phyloP scores from a whole-genome alignment of 768 basidiomycete genomes.

The Fomitopsis pulvina region DNA sequence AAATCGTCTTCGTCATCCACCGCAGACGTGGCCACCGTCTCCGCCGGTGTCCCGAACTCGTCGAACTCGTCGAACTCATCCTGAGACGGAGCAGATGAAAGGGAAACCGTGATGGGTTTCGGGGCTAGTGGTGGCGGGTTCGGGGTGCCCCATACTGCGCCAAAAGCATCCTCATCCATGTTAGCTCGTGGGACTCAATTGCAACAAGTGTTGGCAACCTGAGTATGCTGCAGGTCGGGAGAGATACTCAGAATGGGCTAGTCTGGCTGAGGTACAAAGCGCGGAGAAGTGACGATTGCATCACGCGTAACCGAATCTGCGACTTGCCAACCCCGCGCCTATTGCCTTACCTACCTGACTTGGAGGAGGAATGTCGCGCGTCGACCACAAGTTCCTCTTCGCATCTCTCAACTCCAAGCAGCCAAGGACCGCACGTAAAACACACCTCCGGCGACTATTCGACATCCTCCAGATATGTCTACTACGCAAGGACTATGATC shows the following conservation, averaged over 20 bases:
- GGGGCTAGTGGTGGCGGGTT: slow-evolving; percentile 28
- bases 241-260: too few species aligned
- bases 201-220: too few species aligned
- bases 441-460: slow-evolving; percentile 68
- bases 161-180: slow-evolving; percentile 74
- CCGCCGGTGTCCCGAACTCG: slow-evolving; percentile 48
- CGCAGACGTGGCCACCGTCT: slow-evolving; percentile 31
- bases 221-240: too few species aligned
- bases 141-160: slow-evolving; percentile 62
- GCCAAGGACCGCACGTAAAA: slow-evolving; percentile 51
- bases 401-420: slow-evolving; percentile 43
- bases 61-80: slow-evolving; percentile 43
- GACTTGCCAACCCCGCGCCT: neutral
- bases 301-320: neutral
- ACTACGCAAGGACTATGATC: slow-evolving; percentile 54
- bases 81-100: slow-evolving; percentile 18
- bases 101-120: slow-evolving; percentile 14
- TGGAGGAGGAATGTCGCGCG: slow-evolving; percentile 6
- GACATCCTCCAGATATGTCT: slow-evolving; percentile 70
- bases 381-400: slow-evolving; percentile 52
- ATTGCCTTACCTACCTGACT: neutral
- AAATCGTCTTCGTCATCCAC: slow-evolving; percentile 66
- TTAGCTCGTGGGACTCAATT: slow-evolving; percentile 1
- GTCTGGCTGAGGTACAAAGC: too few species aligned
- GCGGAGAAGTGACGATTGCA: too few species aligned